These are phyloP conservation scores for Trichophyton equinum DNA, from an alignment of 2,329 filamentous ascomycete species.

Conservation along the genomic window DNA sequence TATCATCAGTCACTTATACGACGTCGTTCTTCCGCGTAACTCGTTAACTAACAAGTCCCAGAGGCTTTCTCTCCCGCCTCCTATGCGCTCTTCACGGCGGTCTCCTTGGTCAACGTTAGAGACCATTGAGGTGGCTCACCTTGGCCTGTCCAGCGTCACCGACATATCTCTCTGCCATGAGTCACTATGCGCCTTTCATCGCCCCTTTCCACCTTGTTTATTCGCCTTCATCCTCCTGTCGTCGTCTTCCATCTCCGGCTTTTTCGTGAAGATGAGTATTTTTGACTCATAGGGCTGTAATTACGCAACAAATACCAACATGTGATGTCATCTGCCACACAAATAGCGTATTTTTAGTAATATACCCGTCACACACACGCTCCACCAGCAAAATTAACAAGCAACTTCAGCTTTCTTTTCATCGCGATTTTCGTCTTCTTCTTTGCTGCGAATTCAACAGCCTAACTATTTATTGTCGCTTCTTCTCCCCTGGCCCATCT, in stretches of 20 bases:
- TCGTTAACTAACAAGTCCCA: too few relatives aligned
- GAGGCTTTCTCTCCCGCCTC: too few relatives aligned
- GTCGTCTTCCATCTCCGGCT: not conserved
- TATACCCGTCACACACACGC: not conserved
- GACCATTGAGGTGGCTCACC: too few relatives aligned
- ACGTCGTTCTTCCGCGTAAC: too few relatives aligned
- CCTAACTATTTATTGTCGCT: not conserved
- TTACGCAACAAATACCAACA: not conserved
- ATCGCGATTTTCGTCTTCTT: not conserved
- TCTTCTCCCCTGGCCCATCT: not conserved
- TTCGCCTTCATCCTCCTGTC: not conserved
- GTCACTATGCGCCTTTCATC: not conserved
- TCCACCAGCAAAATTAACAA: not conserved
- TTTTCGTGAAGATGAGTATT: not conserved
- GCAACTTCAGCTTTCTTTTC: not conserved
- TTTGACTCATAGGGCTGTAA: not conserved
- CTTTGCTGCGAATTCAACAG: not conserved
- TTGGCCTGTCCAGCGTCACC: too few relatives aligned
- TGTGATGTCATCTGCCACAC: slow-evolving; percentile 1
- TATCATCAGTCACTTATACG: too few relatives aligned
- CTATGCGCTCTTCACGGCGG: too few relatives aligned
- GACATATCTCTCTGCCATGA: too few relatives aligned
- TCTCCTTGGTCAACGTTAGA: too few relatives aligned
- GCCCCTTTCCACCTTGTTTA: not conserved
- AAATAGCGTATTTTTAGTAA: not conserved